A percentile compares a stretch with the other conserved stretches of the same genome.
phyloP scores from a whole-genome alignment of 805 yeast species.

The Lipomyces mesembrius region DNA sequence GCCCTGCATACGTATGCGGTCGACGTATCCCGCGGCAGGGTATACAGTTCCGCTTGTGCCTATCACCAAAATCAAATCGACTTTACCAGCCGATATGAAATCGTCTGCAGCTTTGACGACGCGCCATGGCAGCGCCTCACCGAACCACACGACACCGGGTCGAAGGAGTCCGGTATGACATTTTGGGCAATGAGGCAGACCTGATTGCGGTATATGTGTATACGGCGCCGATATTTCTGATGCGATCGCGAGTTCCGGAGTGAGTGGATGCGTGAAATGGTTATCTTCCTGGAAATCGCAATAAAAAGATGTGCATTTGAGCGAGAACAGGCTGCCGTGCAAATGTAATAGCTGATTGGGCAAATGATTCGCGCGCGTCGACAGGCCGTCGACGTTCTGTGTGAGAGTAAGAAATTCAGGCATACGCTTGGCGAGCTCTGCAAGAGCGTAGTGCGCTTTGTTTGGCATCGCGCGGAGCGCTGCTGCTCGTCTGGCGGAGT shows the following conservation, averaged over 20 bases:
- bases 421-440: constrained; percentile 58
- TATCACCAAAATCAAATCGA: constrained; percentile 77
- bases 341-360: constrained; percentile 61
- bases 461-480: constrained; percentile 76
- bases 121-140: constrained; percentile 77
- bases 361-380: constrained; percentile 67
- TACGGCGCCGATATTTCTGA: constrained; percentile 42
- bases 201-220: constrained; percentile 53
- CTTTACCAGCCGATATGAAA: constrained; percentile 59
- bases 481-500: constrained; percentile 65
- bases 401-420: constrained; percentile 67
- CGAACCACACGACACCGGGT: constrained; percentile 95
- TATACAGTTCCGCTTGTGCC: constrained; percentile 87
- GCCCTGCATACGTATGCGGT: constrained; percentile 69
- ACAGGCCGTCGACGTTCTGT: constrained; percentile 71
- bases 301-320: constrained; percentile 74
- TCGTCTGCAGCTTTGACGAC: constrained; percentile 71
- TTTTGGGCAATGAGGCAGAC: constrained; percentile 76
- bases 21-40: constrained; percentile 93
- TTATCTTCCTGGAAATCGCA: constrained; percentile 65
- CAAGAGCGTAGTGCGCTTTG: constrained; percentile 70
- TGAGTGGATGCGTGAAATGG: constrained; percentile 63
- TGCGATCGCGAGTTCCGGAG: constrained; percentile 55
- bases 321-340: constrained; percentile 77
- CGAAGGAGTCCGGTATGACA: constrained; percentile 71